These are phyloP conservation scores for Pholiota molesta DNA, from an alignment of 768 basidiomycete genomes.

Conservation along the genomic window DNA sequence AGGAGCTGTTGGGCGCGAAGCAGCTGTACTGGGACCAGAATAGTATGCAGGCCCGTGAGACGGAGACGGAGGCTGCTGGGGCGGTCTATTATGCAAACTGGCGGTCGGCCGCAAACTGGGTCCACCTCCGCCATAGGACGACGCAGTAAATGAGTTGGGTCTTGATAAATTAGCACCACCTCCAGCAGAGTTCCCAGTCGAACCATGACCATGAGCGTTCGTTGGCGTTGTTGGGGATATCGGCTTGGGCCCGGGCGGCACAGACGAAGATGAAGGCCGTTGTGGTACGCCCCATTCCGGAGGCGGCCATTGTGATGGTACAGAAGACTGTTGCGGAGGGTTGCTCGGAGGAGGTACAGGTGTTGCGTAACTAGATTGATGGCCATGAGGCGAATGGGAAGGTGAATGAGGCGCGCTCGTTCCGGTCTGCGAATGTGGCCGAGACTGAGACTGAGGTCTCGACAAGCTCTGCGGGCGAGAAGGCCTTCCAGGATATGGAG, in stretches of 20 bases:
- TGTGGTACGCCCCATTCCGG: conserved; percentile 39
- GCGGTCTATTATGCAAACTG: conserved; percentile 1
- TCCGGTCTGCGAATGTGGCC: not conserved
- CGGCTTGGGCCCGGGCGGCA: conserved; percentile 9
- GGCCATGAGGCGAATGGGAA: conserved; percentile 17
- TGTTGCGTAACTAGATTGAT: conserved; percentile 4
- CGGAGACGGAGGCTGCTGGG: not conserved
- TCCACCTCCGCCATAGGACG: conserved; percentile 17
- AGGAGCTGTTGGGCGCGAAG: not conserved
- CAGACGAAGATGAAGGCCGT: conserved; percentile 17
- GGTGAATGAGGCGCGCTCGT: conserved; percentile 1
- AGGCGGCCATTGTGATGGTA: conserved; percentile 45
- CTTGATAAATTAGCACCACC: conserved; percentile 36
- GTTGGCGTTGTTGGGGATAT: conserved; percentile 20
- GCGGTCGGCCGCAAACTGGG: conserved; percentile 30
- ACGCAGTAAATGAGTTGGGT: conserved; percentile 33
- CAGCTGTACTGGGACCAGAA: not conserved
- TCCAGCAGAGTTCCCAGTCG: not conserved
- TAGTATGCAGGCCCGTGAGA: conserved; percentile 8
- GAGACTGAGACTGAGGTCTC: conserved; percentile 2
- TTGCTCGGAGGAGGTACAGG: not conserved
- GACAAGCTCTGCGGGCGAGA: conserved; percentile 2
- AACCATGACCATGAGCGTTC: not conserved
- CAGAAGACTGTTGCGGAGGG: conserved; percentile 20
- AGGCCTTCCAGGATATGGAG: not conserved